These are phyloP conservation scores for Asterochloris erici DNA, from an alignment of 139 green algal species.

Conservation along the genomic window DNA sequence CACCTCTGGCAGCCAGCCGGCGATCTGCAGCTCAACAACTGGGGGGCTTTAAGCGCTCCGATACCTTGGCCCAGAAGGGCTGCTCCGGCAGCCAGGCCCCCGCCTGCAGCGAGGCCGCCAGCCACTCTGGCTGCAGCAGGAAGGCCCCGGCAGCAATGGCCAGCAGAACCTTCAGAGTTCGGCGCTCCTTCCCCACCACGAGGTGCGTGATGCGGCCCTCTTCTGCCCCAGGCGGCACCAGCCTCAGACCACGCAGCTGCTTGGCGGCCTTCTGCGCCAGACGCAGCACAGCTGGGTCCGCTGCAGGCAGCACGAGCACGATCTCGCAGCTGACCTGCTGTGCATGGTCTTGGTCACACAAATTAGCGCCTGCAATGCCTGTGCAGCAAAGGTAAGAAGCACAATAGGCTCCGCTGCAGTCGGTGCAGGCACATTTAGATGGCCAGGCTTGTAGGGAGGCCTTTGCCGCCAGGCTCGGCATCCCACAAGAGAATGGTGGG, in stretches of 20 bases:
- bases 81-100: constrained; percentile 54
- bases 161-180: constrained; percentile 64
- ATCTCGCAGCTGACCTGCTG: too few relatives aligned
- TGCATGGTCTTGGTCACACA: too few relatives aligned
- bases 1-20: not conserved
- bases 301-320: not conserved
- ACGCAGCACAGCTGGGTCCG: not conserved
- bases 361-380: too few relatives aligned
- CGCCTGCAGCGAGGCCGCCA: constrained; percentile 47
- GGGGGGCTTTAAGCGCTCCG: not conserved
- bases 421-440: too few relatives aligned
- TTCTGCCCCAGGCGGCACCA: constrained; percentile 36
- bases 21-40: not conserved
- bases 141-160: constrained; percentile 55
- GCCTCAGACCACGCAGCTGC: constrained; percentile 10
- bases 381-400: too few relatives aligned
- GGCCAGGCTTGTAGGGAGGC: too few relatives aligned
- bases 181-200: constrained; percentile 45
- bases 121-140: constrained; percentile 55
- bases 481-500: too few relatives aligned
- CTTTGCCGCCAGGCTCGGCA: too few relatives aligned
- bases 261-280: constrained; percentile 1
- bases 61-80: constrained; percentile 30
- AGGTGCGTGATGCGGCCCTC: constrained; percentile 52
- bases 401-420: too few relatives aligned